Percentiles rank a stretch among this genome's conserved stretches.
Evolutionary conservation across 192 early-diverging fungal species (phyloP).

Genomic region (Ambispora gerdemannii): DNA sequence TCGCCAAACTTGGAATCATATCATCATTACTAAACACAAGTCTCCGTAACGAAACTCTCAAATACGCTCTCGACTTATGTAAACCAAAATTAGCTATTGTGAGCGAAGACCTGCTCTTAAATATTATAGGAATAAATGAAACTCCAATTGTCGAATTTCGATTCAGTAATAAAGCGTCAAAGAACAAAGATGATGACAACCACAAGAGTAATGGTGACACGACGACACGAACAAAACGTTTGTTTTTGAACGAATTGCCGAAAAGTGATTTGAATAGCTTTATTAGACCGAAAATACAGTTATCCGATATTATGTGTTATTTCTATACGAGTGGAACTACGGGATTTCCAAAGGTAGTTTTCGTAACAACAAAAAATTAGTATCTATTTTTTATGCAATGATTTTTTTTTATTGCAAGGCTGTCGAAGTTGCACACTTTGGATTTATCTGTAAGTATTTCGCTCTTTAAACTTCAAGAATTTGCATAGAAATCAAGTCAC

Average conservation of each 20-base stretch:
- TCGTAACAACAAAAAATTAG: background rate
- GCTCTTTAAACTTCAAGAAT: no score
- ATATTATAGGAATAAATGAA: constrained; percentile 29
- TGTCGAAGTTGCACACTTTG: constrained; percentile 22
- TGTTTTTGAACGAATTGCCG: constrained; percentile 36
- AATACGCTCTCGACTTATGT: constrained; percentile 44
- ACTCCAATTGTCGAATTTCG: constrained; percentile 33
- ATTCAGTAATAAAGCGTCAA: constrained; percentile 31
- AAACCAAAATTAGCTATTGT: constrained; percentile 32
- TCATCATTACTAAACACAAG: constrained; percentile 64
- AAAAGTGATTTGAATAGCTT: constrained; percentile 34
- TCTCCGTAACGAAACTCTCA: constrained; percentile 38
- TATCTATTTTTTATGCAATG: background rate
- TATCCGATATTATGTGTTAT: constrained; percentile 36
- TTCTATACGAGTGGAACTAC: constrained; percentile 59
- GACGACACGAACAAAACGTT: no score
- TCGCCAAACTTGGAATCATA: constrained; percentile 54
- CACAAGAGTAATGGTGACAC: no score
- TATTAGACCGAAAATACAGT: constrained; percentile 4
- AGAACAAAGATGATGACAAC: no score
- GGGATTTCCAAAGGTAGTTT: constrained; percentile 61
- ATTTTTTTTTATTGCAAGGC: constrained; percentile 5
- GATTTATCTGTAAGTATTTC: constrained; percentile 27
- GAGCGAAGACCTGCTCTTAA: constrained; percentile 34
- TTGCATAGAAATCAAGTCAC: no score